Conservation (phyloP, 2,329 filamentous ascomycete species). For the Fusarium setosum region DNA sequence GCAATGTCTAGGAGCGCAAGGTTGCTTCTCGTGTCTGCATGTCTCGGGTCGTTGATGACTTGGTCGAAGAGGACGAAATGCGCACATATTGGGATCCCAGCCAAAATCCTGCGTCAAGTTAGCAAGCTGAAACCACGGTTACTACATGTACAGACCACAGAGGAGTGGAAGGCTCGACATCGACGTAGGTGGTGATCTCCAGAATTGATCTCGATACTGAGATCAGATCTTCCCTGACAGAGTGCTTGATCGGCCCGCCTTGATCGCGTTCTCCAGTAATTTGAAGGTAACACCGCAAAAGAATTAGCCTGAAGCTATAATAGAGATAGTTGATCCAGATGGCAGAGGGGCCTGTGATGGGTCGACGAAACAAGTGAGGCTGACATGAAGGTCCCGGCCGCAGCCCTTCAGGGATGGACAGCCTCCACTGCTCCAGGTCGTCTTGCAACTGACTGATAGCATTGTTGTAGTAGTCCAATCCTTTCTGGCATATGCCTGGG, state of each 20-base stretch:
- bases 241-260: not conserved
- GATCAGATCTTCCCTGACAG: conserved; percentile 13
- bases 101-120: conserved; percentile 26
- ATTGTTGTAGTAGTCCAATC: conserved; percentile 1
- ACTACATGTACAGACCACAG: conserved; percentile 18
- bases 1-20: conserved; percentile 36
- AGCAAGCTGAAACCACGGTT: not conserved
- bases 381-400: not conserved
- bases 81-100: conserved; percentile 32
- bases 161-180: conserved; percentile 34
- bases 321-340: conserved; percentile 37
- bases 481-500: conserved; percentile 22
- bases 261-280: not conserved
- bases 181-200: conserved; percentile 33
- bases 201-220: conserved; percentile 28
- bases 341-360: conserved; percentile 8
- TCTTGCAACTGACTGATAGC: conserved; percentile 18
- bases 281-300: conserved; percentile 21
- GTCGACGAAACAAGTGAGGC: conserved; percentile 2
- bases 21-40: conserved; percentile 24
- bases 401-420: conserved; percentile 19
- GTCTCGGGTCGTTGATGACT: conserved; percentile 30
- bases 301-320: conserved; percentile 29
- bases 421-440: conserved; percentile 32
- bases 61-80: conserved; percentile 38